Base-by-base conservation (phyloP, 1,284 basidiomycete genomes). In the Ceratobasidium papillatum region DNA sequence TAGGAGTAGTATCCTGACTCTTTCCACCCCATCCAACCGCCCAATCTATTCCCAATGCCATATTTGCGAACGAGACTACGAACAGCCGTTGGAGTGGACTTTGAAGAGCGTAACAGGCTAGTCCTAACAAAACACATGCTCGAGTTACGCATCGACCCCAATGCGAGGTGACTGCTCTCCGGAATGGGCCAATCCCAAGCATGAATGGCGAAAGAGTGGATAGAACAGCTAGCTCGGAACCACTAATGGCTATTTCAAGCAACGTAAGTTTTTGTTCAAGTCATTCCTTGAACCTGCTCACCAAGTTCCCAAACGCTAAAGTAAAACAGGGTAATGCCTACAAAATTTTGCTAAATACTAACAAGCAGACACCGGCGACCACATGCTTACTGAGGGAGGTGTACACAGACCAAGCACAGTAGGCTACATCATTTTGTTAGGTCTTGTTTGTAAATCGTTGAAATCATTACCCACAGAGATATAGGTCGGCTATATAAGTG, bases 291-390 rank as follows among this genome's bases (percentile, higher is more conserved):
- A n/a, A 52, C 11, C 9, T 54, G 77, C 80, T 76, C 85, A 61
- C 90, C 92, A 22, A 96, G 89, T 79, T 94, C 87, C 94, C 94
- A 96, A 7, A 96, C 90, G 30, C 93, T 94, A 84, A 94, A 96
- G 83, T 96, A 98, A 84, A 97, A 98, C 5, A 98, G 87, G 47
- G 92, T 91, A 0, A 93, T 91, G 9, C 92, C 66, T 69, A 12
- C 38, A 25, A 30, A 41, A 17, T 11, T 2, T n/a, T 4, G 11
- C 11, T 69, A 12, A 69, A 52, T 9, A 22, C 8, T 14, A 56
- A 56, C 14, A 32, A 34, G 7, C n/a, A 5, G 17, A 27, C 11
- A 3, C 30, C 30, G 17, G 17, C 27, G 9, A 34, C 14, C 8
- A 27, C 30, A 34, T 19, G 45, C 66, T 56, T 34, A 69, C 66